Evolutionary conservation across 805 yeast genomes (phyloP).

Genomic region (Vanderwaltozyma verrucispora): DNA sequence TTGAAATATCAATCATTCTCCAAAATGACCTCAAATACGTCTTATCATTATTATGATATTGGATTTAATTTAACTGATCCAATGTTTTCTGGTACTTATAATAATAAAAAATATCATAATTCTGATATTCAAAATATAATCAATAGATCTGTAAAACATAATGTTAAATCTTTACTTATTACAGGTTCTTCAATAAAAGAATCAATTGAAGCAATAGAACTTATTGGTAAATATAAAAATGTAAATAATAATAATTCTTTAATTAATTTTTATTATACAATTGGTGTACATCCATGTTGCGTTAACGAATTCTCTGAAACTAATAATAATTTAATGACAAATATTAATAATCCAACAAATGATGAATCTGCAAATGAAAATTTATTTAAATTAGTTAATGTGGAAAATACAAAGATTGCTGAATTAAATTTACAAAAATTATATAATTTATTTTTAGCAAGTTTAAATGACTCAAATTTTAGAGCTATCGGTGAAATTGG

Average conservation of each 20-base stretch:
- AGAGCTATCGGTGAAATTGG: conserved; percentile 94
- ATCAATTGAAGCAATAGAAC: conserved; percentile 28
- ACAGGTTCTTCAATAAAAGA: conserved; percentile 78
- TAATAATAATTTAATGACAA: conserved; percentile 21
- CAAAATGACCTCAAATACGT: no score
- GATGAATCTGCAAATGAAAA: conserved; percentile 13
- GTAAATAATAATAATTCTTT: background rate
- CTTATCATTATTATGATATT: conserved; percentile 31
- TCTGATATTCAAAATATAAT: conserved; percentile 57
- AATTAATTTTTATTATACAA: conserved; percentile 48
- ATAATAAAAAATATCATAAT: conserved; percentile 58
- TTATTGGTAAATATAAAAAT: background rate
- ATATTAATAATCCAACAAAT: conserved; percentile 20
- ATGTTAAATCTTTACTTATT: conserved; percentile 61
- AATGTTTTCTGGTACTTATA: conserved; percentile 77
- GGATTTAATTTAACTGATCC: conserved; percentile 79
- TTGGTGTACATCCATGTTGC: conserved; percentile 93
- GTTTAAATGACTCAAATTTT: conserved; percentile 40
- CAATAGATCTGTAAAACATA: conserved; percentile 49
- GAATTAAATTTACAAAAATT: conserved; percentile 31
- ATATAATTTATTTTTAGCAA: conserved; percentile 35
- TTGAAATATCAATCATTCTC: no score
- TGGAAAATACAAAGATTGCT: conserved; percentile 6
- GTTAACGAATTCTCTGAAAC: conserved; percentile 42
- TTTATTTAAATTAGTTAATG: conserved; percentile 3